Conservation (phyloP, 140 eudicot species). For the Ambrosia hybrid region DNA sequence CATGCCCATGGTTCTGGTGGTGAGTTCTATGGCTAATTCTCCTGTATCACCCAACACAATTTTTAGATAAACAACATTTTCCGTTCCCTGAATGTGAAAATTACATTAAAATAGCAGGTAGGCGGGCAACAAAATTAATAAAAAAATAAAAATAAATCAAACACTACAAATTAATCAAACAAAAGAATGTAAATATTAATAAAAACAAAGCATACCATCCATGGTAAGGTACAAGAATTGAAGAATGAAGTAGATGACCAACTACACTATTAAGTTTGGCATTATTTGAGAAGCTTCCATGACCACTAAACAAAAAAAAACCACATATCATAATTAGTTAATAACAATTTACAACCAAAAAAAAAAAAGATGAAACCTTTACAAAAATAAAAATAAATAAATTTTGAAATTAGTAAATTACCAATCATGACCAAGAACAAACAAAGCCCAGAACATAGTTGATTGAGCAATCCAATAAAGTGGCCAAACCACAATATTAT, state of each 20-base stretch:
- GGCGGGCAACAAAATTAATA: background rate
- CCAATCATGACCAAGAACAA: conserved; percentile 99
- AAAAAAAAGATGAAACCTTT: background rate
- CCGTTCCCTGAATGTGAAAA: too few relatives aligned
- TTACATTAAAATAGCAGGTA: too few relatives aligned
- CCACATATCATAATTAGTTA: background rate
- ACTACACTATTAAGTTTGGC: conserved; percentile 72
- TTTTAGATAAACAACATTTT: too few relatives aligned
- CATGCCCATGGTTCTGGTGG: conserved; percentile 98
- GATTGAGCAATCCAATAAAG: conserved; percentile 97
- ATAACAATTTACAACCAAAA: background rate
- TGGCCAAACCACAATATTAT: conserved; percentile 91
- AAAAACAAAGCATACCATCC: conserved; percentile 59
- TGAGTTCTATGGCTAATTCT: conserved; percentile 98
- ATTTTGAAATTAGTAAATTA: conserved; percentile 50
- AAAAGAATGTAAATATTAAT: background rate
- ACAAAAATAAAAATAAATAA: background rate
- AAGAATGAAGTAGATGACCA: conserved; percentile 89
- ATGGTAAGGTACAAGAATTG: conserved; percentile 92
- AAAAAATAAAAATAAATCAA: background rate
- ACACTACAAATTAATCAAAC: background rate
- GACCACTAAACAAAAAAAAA: conserved; percentile 51
- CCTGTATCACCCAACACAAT: conserved; percentile 38
- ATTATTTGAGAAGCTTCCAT: conserved; percentile 85
- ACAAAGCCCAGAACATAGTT: conserved; percentile 98